Evolutionary conservation across 129 eudicot genomes (phyloP).

Genomic region (Flaveria sonorensis): DNA sequence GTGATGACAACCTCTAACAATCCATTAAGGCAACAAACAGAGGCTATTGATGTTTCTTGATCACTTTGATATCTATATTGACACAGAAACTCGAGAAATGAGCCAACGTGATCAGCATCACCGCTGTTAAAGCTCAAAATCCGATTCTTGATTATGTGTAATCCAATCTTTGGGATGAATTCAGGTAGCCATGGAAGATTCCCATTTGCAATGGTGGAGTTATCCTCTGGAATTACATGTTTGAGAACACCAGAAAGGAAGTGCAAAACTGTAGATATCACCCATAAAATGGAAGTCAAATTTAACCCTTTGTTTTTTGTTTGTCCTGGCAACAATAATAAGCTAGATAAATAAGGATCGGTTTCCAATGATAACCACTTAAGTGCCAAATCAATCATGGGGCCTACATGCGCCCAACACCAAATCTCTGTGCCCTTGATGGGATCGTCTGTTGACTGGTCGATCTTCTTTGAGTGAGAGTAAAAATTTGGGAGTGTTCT

Average conservation of each 20-base stretch:
- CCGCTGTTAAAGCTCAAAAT: slow-evolving; percentile 44
- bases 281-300: slow-evolving; percentile 64
- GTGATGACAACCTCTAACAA: slow-evolving; percentile 50
- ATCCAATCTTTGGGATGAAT: slow-evolving; percentile 77
- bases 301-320: slow-evolving; percentile 26
- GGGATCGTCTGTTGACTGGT: slow-evolving; percentile 27
- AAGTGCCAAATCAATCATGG: slow-evolving; percentile 75
- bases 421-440: slow-evolving; percentile 44
- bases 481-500: slow-evolving; percentile 72
- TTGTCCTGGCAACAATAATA: slow-evolving; percentile 36
- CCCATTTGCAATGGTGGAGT: slow-evolving; percentile 37
- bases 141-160: slow-evolving; percentile 56
- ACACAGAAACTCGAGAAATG: slow-evolving; percentile 53
- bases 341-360: slow-evolving; percentile 48
- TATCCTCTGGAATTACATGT: slow-evolving; percentile 67
- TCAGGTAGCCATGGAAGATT: slow-evolving; percentile 71
- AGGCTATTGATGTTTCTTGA: slow-evolving; percentile 62
- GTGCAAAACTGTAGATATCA: slow-evolving; percentile 68
- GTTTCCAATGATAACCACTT: slow-evolving; percentile 56
- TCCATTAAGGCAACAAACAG: slow-evolving; percentile 72
- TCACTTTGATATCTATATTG: slow-evolving; percentile 49
- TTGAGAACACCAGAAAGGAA: slow-evolving; percentile 65
- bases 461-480: slow-evolving; percentile 34
- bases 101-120: slow-evolving; percentile 25
- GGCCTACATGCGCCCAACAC: slow-evolving; percentile 75